Conservation (phyloP, 2,329 filamentous ascomycete species). For the Aspergillus flavus region DNA sequence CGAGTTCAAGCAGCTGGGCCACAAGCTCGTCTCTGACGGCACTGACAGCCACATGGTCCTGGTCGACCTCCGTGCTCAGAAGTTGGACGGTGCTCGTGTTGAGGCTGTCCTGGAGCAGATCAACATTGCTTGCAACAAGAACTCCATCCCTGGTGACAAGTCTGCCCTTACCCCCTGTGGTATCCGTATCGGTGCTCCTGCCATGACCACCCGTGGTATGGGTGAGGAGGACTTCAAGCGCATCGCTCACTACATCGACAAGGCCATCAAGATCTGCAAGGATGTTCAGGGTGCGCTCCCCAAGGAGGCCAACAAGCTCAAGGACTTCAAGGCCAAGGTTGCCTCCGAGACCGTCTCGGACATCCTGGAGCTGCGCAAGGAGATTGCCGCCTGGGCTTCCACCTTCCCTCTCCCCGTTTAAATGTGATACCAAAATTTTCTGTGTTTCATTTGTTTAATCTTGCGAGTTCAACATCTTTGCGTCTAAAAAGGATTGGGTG, state of each 20-base stretch:
- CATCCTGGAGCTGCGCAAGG: slow-evolving; percentile 83
- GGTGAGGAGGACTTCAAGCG: slow-evolving; percentile 88
- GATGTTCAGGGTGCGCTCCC: slow-evolving; percentile 81
- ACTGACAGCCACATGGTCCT: slow-evolving; percentile 98
- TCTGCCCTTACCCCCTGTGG: slow-evolving; percentile 91
- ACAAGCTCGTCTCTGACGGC: slow-evolving; percentile 88
- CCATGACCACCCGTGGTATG: slow-evolving; percentile 96
- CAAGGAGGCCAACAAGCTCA: slow-evolving; percentile 98
- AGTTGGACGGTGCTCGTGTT: slow-evolving; percentile 86
- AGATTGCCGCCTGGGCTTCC: slow-evolving; percentile 84
- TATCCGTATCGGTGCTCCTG: slow-evolving; percentile 93
- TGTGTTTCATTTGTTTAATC: slow-evolving; percentile 13
- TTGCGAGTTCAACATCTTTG: slow-evolving; percentile 42
- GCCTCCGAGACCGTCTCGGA: slow-evolving; percentile 74
- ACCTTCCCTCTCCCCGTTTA: slow-evolving; percentile 82
- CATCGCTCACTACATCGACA: slow-evolving; percentile 86
- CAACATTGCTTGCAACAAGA: slow-evolving; percentile 99
- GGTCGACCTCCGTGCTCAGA: slow-evolving; percentile 84
- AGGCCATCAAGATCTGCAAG: slow-evolving; percentile 85
- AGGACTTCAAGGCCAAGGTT: slow-evolving; percentile 98
- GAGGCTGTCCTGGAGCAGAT: slow-evolving; percentile 96
- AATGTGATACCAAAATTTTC: slow-evolving; percentile 28
- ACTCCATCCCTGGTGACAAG: slow-evolving; percentile 96
- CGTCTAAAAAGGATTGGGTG: slow-evolving; percentile 32
- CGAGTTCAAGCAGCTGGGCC: slow-evolving; percentile 70